phyloP scores from a whole-genome alignment of 129 eudicot species.

The Gnaphalium uliginosum region DNA sequence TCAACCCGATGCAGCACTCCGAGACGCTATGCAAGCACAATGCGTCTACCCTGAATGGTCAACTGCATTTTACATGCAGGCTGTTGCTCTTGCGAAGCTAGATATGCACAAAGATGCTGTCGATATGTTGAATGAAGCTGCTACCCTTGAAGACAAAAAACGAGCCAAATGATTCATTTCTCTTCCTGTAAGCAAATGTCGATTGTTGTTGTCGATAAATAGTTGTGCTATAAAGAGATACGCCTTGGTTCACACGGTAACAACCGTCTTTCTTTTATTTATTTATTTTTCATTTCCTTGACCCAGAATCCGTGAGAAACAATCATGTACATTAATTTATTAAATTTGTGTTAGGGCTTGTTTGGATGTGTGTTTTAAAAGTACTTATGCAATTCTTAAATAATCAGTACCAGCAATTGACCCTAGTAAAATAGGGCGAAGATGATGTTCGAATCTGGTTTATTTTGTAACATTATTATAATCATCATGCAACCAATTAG shows the following conservation, averaged over 20 bases:
- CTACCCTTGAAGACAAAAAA: conserved; percentile 78
- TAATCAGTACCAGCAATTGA: neutral
- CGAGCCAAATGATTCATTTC: conserved; percentile 42
- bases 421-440: no score
- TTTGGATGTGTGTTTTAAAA: neutral
- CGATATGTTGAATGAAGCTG: conserved; percentile 93
- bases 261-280: conserved; percentile 14
- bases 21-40: conserved; percentile 98
- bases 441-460: no score
- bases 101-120: conserved; percentile 96
- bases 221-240: conserved; percentile 12
- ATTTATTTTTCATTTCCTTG: conserved; percentile 19
- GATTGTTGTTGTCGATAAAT: conserved; percentile 19
- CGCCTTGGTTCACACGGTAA: neutral
- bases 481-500: no score
- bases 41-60: conserved; percentile 96
- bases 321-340: conserved; percentile 41
- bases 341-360: conserved; percentile 25
- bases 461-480: no score
- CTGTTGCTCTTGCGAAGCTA: conserved; percentile 88
- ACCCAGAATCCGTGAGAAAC: conserved; percentile 32
- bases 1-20: conserved; percentile 86
- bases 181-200: neutral
- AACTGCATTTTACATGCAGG: conserved; percentile 94
- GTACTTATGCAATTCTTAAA: neutral